Evolutionary conservation across 768 basidiomycete species (phyloP), one percentile per base, ranked within the genome.

Genomic region (Suillus ampliporus): DNA sequence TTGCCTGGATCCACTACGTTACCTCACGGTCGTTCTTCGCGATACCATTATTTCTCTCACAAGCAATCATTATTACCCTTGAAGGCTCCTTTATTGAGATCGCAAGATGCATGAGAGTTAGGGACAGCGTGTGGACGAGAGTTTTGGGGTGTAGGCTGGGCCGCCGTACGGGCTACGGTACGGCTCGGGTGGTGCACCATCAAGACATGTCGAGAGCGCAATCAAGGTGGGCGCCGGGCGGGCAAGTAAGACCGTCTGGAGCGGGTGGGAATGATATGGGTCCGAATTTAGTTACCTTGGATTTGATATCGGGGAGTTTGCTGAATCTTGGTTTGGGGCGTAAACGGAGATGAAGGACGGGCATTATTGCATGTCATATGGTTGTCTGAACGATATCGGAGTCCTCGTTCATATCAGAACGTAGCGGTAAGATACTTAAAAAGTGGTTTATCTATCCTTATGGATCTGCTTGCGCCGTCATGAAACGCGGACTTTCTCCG

Each of bases 51-150:
- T 78, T 75, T 57, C 34, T 72, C 14, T 10, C 65, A 4, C 76
- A 78, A 59, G 76, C 77, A 13, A 48, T 72, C 8, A 77, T 63
- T 1, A 79, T 81, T 40, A 75, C 72, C 5, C 44, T 73, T n/a
- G 80, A 82, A 63, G 76, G 72, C 48, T 35, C 59, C 1, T 65
- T 31, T 6, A 31, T 31, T 6, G 6, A 6, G 31, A 31, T 31
- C 2, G 31, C 31, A 31, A 31, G 31, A 31, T 6, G 6, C 31
- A 3, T 31, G 31, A 6, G 31, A 31, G 31, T 31, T 6, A 31
- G 6, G 31, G 31, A 6, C 6, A 31, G 31, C 6, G 31, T 31
- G 4, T 31, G 31, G 31, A 31, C 31, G 21, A 15, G 51, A 31
- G 31, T 6, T 6, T 31, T 31, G 31, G 31, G 31, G 31, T 31